Evolutionary conservation across 164 flowering plant genomes (phyloP), one percentile per base, ranked within the genome.

Genomic region (Kalanchoe fedtschenkoi): DNA sequence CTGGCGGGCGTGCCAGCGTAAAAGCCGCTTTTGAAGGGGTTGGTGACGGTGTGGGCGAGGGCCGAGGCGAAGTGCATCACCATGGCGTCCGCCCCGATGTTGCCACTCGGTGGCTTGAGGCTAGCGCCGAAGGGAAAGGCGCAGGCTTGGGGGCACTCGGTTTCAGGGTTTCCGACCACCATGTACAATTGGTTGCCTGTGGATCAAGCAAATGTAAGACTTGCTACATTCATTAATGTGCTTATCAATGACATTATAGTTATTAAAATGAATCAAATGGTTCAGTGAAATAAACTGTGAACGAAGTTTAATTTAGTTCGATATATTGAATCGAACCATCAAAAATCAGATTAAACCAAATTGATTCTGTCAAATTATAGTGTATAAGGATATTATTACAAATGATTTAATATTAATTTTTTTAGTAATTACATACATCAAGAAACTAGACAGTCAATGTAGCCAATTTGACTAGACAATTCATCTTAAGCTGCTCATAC

Each of bases 121-220:
- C 63, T 58, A n/a, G 60, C 35, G 0, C 74, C 72, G 69, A 80
- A 82, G 1, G 87, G 87, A 78, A 77, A 78, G 2, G 69, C 87
- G 39, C 84, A 82, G 0, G 47, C 68, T 3, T 70, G 75, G 0
- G 85, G 85, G 66, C 83, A 81, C 63, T 73, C 78, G 0, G 69
- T 38, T 38, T 72, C 76, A 2, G 83, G 82, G 70, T 79, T 71
- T 42, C 81, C 81, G 0, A 77, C 75, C 7, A 72, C 8, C 0
- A 79, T 62, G 62, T 74, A 81, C 0, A 71, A 11, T 44, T 44
- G 51, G 5, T 44, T 44, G 22, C 51, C 51, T 44, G 26, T 5
- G 21, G 22, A 10, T 44, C 21, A 44, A n/a, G 6, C 51, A 44
- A 19, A 44, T 4, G 16, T n/a, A n/a, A 44, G 21, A 8, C 24